Evolutionary conservation across 2,329 filamentous ascomycete genomes (phyloP).

Genomic region (Diplodia sapinea): DNA sequence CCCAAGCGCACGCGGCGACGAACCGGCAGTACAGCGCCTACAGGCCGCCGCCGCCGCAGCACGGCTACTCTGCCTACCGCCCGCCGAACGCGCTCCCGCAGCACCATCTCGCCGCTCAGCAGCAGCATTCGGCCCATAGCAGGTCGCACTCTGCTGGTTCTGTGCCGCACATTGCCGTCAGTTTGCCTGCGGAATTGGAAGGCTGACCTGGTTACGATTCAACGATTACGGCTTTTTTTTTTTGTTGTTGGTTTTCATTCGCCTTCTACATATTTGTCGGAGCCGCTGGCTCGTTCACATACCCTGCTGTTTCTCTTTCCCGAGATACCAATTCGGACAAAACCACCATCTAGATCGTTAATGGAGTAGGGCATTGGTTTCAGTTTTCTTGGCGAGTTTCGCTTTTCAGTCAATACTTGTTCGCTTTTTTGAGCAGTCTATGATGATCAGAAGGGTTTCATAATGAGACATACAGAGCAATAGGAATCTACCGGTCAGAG

Average conservation of each 20-base stretch:
- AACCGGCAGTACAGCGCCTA: background rate
- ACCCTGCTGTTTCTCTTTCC: no score
- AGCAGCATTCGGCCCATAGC: background rate
- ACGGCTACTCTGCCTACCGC: background rate
- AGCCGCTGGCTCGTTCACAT: background rate
- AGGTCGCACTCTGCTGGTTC: background rate
- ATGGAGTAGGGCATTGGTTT: background rate
- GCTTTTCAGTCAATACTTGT: no score
- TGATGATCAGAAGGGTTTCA: no score
- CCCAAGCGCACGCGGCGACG: background rate
- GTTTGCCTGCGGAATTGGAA: background rate
- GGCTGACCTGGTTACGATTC: background rate
- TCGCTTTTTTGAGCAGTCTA: no score
- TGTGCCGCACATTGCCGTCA: background rate
- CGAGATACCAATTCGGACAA: background rate
- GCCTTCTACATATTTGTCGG: background rate
- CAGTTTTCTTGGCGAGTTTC: no score
- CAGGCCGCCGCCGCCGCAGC: conserved; percentile 4
- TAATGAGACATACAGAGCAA: no score
- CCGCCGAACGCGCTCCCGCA: background rate
- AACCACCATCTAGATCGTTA: background rate
- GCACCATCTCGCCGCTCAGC: background rate
- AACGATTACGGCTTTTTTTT: background rate
- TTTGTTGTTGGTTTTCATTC: no score
- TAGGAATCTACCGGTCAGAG: no score